These are phyloP conservation scores for Naematelia encephala DNA, from an alignment of 768 basidiomycete species.

Conservation along the genomic window DNA sequence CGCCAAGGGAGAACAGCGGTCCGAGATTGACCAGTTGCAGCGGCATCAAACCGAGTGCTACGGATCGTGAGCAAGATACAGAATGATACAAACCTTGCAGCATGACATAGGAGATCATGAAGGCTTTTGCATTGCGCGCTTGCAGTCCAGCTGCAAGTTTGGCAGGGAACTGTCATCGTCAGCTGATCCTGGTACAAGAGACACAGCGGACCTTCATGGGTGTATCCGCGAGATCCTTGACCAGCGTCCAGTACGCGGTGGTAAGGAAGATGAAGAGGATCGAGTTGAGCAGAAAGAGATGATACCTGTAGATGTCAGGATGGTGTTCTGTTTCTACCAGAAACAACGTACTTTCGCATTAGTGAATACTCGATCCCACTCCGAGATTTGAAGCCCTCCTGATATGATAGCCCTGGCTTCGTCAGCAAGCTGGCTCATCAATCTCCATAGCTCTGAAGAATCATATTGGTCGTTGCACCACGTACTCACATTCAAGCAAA, in stretches of 20 bases:
- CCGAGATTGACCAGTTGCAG: constrained; percentile 90
- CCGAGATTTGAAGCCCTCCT: constrained; percentile 84
- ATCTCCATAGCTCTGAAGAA: too few species aligned
- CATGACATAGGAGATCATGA: constrained; percentile 56
- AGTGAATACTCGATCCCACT: constrained; percentile 93
- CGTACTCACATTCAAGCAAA: constrained; percentile 75
- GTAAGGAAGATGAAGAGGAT: constrained; percentile 94
- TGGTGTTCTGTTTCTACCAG: not conserved
- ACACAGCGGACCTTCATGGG: constrained; percentile 63
- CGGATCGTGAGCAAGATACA: not conserved
- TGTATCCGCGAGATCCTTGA: constrained; percentile 85
- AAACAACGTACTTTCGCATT: constrained; percentile 70
- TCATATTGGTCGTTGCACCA: not conserved
- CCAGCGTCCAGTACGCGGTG: constrained; percentile 85
- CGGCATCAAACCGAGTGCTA: constrained; percentile 90
- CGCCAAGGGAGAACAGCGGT: constrained; percentile 72
- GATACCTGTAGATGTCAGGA: constrained; percentile 62
- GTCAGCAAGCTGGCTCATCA: constrained; percentile 6
- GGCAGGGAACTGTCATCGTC: constrained; percentile 63
- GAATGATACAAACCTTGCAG: constrained; percentile 41
- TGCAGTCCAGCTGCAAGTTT: constrained; percentile 82
- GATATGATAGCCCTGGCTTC: constrained; percentile 65
- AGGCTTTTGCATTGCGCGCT: constrained; percentile 57
- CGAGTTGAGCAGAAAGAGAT: constrained; percentile 84
- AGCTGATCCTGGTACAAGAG: not conserved